Conservation (phyloP, 2,329 filamentous ascomycete species). For the Parascedosporium putredinis region DNA sequence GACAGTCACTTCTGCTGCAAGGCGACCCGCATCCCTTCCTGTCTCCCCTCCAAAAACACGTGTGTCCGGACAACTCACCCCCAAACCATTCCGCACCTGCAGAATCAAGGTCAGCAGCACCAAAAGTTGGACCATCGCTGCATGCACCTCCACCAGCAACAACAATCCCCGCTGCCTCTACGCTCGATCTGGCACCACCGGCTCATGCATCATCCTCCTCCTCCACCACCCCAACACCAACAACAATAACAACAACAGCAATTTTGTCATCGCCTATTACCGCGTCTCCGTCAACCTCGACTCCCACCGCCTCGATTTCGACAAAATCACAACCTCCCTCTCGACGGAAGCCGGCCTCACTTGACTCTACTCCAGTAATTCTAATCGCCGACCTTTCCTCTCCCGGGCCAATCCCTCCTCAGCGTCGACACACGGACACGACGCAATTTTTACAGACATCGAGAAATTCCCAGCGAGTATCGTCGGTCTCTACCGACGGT, state of each 20-base stretch:
- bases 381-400: not conserved
- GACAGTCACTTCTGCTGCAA: conserved; percentile 3
- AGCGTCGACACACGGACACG: conserved; percentile 11
- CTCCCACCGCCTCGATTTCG: not conserved
- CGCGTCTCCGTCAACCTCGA: not conserved
- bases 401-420: conserved; percentile 4
- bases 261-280: not conserved
- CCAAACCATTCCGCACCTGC: not conserved
- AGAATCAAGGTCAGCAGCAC: not conserved
- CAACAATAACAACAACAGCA: not conserved
- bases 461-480: conserved; percentile 9
- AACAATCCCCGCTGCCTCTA: not conserved
- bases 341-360: not conserved
- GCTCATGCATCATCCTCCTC: not conserved
- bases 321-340: not conserved
- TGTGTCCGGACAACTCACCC: not conserved
- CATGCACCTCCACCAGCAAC: not conserved
- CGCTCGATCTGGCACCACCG: not conserved
- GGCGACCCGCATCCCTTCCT: conserved; percentile 3
- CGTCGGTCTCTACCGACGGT: conserved; percentile 17
- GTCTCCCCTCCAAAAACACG: not conserved
- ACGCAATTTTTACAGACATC: not conserved
- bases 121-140: not conserved
- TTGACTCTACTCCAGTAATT: not conserved
- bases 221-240: not conserved